Base-by-base conservation (phyloP, 2,329 filamentous ascomycete genomes). In the Aspergillus sp. region DNA sequence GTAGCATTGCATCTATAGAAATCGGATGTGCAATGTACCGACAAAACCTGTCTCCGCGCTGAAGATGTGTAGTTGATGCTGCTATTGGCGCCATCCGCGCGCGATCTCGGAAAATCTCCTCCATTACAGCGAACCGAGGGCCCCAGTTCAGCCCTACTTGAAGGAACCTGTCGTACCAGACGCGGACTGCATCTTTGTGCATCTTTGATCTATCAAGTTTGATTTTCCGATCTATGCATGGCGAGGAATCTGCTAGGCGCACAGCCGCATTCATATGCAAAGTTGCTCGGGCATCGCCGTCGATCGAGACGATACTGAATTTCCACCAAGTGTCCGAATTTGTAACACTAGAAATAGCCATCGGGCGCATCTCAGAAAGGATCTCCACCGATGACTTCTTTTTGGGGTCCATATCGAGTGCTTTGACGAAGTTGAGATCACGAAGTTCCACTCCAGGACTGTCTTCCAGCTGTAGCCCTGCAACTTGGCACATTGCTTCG, bases 401-500 rank as follows among this genome's bases (percentile, higher is more conserved):
- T 19, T 38, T 17, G 5, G 7, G 10, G 30, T 53, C 50, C 32
- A 53, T 39, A 13, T 53, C 32, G 30, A 53, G 50, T 23, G 32
- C 12, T 25, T 51, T 48, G 3, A 57, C 15, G 13, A 57, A 39
- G 6, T 41, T 25, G 17, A 49, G 21, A 25, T 49, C 13, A 3
- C 47, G 55, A 23, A 21, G 17, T 52, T 53, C 50, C 5, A 53
- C n/a, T 5, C 50, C 50, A 19, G 50, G 50, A 39, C 50, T 39
- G 1, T 39, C 32, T 41, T 53, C 50, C 15, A 53, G 50, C 5
- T 55, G 21, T 6, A 21, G n/a, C 5, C 58, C 56, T 4, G 23
- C 41, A 9, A 64, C 8, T 51, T 69, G 64, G 4, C 23, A 30
- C 2, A 63, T 43, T 1, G 72, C 74, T 54, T 76, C 72, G 1